Conservation (phyloP, 2,329 filamentous ascomycete genomes). For the Dryadomyces sulphureus region DNA sequence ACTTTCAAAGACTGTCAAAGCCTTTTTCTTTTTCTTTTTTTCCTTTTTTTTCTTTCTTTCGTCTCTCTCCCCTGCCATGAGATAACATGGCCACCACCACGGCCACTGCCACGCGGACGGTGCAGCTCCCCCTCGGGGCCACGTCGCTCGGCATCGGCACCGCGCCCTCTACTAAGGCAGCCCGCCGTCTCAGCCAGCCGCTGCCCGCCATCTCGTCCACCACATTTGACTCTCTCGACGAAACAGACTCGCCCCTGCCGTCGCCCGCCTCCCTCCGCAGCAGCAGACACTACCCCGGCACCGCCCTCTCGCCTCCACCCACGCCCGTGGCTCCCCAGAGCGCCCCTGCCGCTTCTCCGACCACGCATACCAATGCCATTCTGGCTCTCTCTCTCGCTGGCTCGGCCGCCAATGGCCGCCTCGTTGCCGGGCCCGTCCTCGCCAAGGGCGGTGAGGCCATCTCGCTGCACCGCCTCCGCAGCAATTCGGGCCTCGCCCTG, state of each 20-base stretch:
- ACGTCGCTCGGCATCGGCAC: neutral
- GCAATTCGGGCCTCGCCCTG: conserved; percentile 29
- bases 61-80: neutral
- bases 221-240: neutral
- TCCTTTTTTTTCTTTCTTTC: neutral
- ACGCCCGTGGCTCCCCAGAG: neutral
- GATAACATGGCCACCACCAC: neutral
- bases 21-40: neutral
- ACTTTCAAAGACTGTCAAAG: no score
- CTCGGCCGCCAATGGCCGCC: no score
- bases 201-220: neutral
- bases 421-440: no score
- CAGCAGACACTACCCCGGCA: neutral
- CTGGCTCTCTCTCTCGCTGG: no score
- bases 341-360: neutral
- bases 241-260: neutral
- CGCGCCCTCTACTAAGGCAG: neutral
- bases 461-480: conserved; percentile 19
- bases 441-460: neutral
- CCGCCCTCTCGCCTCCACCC: conserved; percentile 1
- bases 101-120: neutral
- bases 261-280: neutral
- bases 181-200: conserved; percentile 7
- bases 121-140: neutral
- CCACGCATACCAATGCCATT: no score